These are phyloP conservation scores for Rhododendron ferrugineum DNA, from an alignment of 148 eudicot species.

Conservation along the genomic window DNA sequence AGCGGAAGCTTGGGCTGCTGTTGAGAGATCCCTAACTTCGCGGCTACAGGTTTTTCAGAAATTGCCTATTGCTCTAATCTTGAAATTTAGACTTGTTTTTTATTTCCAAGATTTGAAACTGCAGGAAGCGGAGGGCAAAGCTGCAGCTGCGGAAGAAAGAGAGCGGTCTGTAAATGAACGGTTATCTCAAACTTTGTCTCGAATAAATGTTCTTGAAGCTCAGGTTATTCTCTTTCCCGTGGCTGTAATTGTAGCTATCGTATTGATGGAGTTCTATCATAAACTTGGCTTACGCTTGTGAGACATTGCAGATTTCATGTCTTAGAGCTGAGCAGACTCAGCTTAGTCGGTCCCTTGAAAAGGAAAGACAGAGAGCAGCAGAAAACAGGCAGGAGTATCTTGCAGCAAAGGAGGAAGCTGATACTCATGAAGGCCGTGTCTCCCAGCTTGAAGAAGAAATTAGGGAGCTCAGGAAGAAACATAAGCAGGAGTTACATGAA, in stretches of 20 bases:
- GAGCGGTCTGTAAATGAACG: slow-evolving; percentile 89
- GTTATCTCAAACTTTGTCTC: slow-evolving; percentile 87
- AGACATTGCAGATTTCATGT: slow-evolving; percentile 73
- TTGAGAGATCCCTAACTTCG: slow-evolving; percentile 80
- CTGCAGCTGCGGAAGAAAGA: slow-evolving; percentile 89
- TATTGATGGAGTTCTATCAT: slow-evolving; percentile 2
- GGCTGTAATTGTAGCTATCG: slow-evolving; percentile 5
- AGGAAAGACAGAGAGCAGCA: slow-evolving; percentile 97
- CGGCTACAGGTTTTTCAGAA: slow-evolving; percentile 70
- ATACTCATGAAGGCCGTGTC: slow-evolving; percentile 80
- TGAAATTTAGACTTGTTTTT: not conserved
- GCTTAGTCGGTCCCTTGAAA: slow-evolving; percentile 76
- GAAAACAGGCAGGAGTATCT: slow-evolving; percentile 93
- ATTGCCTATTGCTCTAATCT: slow-evolving; percentile 5
- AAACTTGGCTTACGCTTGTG: slow-evolving; percentile 23
- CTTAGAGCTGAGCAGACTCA: slow-evolving; percentile 95
- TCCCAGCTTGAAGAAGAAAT: slow-evolving; percentile 80
- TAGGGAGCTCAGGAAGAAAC: slow-evolving; percentile 76
- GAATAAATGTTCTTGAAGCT: slow-evolving; percentile 94
- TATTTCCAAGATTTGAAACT: slow-evolving; percentile 12
- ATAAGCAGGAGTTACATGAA: slow-evolving; percentile 85
- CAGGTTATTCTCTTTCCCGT: slow-evolving; percentile 49
- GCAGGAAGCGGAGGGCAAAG: slow-evolving; percentile 97
- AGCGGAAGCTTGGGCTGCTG: slow-evolving; percentile 94
- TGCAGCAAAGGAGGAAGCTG: slow-evolving; percentile 83